These are phyloP conservation scores for Mesotaenium endlicherianum DNA, from an alignment of 139 green algal genomes.

Conservation along the genomic window DNA sequence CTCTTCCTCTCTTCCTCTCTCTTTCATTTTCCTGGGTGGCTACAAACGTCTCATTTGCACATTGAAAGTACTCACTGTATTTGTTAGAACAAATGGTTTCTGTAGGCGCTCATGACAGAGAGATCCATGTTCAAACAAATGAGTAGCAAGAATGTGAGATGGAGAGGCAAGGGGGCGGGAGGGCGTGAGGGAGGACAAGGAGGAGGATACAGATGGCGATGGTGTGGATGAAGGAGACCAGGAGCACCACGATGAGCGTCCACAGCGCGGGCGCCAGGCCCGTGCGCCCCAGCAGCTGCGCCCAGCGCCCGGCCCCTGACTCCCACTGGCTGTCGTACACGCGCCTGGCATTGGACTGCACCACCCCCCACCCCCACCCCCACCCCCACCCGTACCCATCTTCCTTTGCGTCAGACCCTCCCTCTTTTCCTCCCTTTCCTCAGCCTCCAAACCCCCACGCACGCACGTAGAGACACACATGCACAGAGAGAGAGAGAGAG, in stretches of 20 bases:
- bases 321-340: conserved; percentile 29
- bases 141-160: no score
- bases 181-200: not conserved
- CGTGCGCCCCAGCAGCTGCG: not conserved
- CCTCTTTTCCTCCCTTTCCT: not conserved
- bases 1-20: no score
- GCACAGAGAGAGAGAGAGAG: not conserved
- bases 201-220: conserved; percentile 32
- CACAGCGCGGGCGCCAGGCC: conserved; percentile 43
- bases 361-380: not conserved
- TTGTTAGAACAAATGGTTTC: no score
- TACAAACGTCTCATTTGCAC: no score
- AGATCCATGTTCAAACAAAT: no score
- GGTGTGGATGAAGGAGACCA: conserved; percentile 16
- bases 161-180: not conserved
- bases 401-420: not conserved
- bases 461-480: not conserved
- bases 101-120: no score
- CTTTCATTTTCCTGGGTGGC: no score
- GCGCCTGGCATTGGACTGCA: conserved; percentile 42
- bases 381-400: not conserved
- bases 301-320: not conserved
- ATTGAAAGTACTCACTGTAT: no score
- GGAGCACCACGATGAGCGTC: conserved; percentile 28
- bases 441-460: not conserved